Evolutionary conservation across 257 asterid species (phyloP).

Genomic region (Coffea eugenioides): DNA sequence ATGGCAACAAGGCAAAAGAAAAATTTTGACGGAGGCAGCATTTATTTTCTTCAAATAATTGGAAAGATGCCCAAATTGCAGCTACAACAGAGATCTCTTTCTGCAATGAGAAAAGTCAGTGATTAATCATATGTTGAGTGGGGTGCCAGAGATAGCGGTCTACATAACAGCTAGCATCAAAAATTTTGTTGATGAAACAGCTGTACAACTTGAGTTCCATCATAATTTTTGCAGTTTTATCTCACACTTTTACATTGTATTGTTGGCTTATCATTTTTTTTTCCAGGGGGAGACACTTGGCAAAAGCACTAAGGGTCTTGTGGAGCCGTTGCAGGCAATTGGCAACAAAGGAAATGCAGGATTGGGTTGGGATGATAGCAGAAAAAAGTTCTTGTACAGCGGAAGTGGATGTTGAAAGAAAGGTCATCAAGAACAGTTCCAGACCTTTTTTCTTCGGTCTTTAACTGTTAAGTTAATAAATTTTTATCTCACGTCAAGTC

Average conservation of each 20-base stretch:
- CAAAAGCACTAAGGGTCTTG: constrained; percentile 57
- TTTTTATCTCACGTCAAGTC: no score
- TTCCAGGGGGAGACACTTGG: constrained; percentile 84
- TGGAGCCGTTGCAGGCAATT: constrained; percentile 67
- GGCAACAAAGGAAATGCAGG: constrained; percentile 95
- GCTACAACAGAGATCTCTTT: neutral
- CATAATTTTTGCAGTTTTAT: neutral
- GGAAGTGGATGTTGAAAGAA: neutral
- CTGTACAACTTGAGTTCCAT: neutral
- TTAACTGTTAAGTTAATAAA: no score
- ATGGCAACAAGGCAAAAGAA: neutral
- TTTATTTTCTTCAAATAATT: no score
- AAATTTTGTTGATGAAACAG: neutral
- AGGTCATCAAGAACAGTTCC: neutral
- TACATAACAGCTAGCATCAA: neutral
- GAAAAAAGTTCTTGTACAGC: constrained; percentile 32
- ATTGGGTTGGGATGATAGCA: constrained; percentile 66
- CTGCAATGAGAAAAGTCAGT: neutral
- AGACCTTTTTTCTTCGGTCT: no score
- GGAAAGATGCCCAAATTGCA: neutral
- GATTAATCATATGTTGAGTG: no score
- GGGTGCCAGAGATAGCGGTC: neutral
- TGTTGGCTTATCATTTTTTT: constrained; percentile 3
- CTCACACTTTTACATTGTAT: neutral
- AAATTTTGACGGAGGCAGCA: neutral